These are phyloP conservation scores for Elaphomyces granulatus DNA, from an alignment of 495 filamentous ascomycete species.

Conservation along the genomic window DNA sequence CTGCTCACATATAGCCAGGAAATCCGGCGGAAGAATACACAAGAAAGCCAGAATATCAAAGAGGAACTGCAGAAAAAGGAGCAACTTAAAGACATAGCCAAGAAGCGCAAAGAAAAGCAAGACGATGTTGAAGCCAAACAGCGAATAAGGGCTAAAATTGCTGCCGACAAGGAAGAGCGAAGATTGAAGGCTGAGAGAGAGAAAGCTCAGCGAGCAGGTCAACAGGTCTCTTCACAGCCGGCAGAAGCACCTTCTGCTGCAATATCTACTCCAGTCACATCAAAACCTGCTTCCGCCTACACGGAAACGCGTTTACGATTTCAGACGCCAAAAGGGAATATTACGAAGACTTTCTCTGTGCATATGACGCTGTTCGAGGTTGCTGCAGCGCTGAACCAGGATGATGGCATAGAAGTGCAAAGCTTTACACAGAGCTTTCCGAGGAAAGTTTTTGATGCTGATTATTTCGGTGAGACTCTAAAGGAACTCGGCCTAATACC, in stretches of 20 bases:
- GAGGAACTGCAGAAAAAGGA: constrained; percentile 78
- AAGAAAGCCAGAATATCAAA: constrained; percentile 63
- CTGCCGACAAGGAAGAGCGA: constrained; percentile 76
- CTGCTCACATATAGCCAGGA: constrained; percentile 34
- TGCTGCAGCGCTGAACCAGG: constrained; percentile 51
- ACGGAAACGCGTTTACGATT: constrained; percentile 71
- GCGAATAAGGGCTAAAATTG: constrained; percentile 80
- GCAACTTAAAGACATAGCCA: constrained; percentile 72
- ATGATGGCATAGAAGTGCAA: constrained; percentile 47
- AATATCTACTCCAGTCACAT: constrained; percentile 28
- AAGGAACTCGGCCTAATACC: constrained; percentile 87
- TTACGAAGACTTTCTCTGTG: constrained; percentile 70
- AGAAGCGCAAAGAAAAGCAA: constrained; percentile 72
- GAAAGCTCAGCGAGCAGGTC: constrained; percentile 69
- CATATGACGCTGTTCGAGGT: constrained; percentile 93
- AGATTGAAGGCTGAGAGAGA: constrained; percentile 68
- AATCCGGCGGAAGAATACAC: constrained; percentile 73
- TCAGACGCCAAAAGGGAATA: constrained; percentile 55
- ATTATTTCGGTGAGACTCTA: constrained; percentile 80
- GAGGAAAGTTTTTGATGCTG: constrained; percentile 59
- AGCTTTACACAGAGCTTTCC: constrained; percentile 82
- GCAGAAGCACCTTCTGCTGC: constrained; percentile 23
- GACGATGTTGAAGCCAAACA: constrained; percentile 79
- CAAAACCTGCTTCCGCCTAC: constrained; percentile 48
- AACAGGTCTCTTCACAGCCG: constrained; percentile 36